phyloP scores from a whole-genome alignment of 106 monocot genomes.

The Posidonia australis region DNA sequence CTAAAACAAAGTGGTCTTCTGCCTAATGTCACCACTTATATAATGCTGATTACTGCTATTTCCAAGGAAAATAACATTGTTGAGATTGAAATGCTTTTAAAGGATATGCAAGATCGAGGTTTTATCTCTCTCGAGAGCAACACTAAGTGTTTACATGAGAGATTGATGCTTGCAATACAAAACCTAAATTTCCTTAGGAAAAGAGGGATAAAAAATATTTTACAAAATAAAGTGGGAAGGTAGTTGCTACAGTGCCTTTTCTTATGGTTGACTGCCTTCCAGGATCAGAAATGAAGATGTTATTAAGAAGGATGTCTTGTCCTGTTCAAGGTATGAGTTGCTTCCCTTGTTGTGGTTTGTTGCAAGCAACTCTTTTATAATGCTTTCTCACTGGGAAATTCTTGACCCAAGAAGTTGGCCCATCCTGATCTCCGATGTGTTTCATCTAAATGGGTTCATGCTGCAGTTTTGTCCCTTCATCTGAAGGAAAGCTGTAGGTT shows the following conservation, averaged over 20 bases:
- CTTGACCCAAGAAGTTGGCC: no score
- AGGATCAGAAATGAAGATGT: no score
- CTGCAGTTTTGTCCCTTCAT: not conserved
- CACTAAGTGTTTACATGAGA: slow-evolving; percentile 22
- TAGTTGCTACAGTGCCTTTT: no score
- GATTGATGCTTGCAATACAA: slow-evolving; percentile 33
- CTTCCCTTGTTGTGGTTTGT: no score
- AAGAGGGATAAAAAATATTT: not conserved
- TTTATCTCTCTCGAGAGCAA: slow-evolving; percentile 28
- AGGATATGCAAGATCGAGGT: slow-evolving; percentile 67
- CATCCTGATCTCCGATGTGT: not conserved
- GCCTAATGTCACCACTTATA: slow-evolving; percentile 79
- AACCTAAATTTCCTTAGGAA: slow-evolving; percentile 54
- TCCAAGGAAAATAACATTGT: slow-evolving; percentile 26
- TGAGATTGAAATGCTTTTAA: slow-evolving; percentile 42
- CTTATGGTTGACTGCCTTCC: no score
- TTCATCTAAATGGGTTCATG: not conserved
- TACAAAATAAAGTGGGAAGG: not conserved
- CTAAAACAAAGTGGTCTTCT: slow-evolving; percentile 52
- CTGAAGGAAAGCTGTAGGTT: not conserved
- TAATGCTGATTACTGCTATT: slow-evolving; percentile 42
- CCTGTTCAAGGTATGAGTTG: no score
- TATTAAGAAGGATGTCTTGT: no score
- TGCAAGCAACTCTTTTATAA: no score
- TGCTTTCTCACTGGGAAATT: no score